Conservation (phyloP, 139 green algal genomes). For the Nannochloris sp. region DNA sequence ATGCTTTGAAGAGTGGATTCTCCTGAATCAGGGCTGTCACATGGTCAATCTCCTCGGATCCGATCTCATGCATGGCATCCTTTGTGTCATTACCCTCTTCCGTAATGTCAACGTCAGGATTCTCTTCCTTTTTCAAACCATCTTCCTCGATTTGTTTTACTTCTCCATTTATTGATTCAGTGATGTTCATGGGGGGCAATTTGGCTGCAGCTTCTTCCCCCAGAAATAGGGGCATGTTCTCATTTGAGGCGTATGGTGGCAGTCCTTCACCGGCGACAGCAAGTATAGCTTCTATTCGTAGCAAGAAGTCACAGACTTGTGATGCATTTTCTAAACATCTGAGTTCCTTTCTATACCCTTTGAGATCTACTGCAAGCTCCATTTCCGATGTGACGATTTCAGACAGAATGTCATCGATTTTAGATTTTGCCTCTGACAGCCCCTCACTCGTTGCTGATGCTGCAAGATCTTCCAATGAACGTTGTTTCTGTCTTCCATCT, state of each 20-base stretch:
- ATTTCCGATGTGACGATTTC: constrained; percentile 11
- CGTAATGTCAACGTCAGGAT: neutral
- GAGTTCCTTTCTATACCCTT: constrained; percentile 6
- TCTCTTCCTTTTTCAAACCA: neutral
- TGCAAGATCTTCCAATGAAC: constrained; percentile 8
- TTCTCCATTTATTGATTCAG: neutral
- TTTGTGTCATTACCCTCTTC: constrained; percentile 3
- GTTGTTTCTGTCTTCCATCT: neutral
- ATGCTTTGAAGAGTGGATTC: neutral
- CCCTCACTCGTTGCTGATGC: neutral
- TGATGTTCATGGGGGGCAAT: neutral
- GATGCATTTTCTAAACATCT: neutral
- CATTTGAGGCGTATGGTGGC: constrained; percentile 20
- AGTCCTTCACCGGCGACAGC: constrained; percentile 23
- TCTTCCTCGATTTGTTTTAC: constrained; percentile 8
- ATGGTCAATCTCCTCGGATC: neutral
- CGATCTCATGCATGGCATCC: neutral
- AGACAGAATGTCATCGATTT: constrained; percentile 17
- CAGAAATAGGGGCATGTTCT: constrained; percentile 17
- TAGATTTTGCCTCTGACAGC: constrained; percentile 9
- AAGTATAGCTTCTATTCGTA: constrained; percentile 20
- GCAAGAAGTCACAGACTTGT: constrained; percentile 17
- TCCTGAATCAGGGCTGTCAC: neutral
- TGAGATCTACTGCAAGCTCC: constrained; percentile 9
- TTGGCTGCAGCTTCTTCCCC: constrained; percentile 1